phyloP scores from a whole-genome alignment of 805 yeast genomes.

The Starmerella bacillaris region DNA sequence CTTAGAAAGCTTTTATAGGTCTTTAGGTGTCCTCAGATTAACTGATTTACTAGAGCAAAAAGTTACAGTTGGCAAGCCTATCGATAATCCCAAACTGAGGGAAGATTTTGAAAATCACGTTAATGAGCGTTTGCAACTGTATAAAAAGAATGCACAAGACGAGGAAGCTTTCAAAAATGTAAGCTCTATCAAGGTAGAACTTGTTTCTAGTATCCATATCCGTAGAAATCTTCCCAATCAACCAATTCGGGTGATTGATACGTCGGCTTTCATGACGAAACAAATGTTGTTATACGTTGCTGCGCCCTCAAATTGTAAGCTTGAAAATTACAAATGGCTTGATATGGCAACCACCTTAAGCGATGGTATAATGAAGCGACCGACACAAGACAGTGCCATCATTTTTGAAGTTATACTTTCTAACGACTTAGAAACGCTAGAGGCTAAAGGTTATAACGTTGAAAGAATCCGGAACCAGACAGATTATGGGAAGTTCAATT shows the following conservation, averaged over 20 bases:
- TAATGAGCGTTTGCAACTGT: conserved; percentile 21
- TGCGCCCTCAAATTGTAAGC: neutral
- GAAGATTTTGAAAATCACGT: conserved; percentile 15
- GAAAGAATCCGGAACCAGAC: conserved; percentile 19
- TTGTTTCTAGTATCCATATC: conserved; percentile 18
- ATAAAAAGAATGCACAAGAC: conserved; percentile 18
- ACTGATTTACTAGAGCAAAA: conserved; percentile 18
- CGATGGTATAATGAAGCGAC: conserved; percentile 17
- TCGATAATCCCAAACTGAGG: conserved; percentile 8
- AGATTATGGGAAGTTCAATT: neutral
- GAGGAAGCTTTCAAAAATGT: conserved; percentile 9
- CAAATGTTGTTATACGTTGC: neutral
- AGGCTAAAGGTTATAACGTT: conserved; percentile 26
- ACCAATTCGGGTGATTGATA: conserved; percentile 11
- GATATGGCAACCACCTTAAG: conserved; percentile 23
- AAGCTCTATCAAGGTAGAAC: conserved; percentile 12
- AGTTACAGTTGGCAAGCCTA: conserved; percentile 17
- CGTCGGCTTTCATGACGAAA: conserved; percentile 14
- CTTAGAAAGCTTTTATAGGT: conserved; percentile 20
- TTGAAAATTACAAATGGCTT: conserved; percentile 22
- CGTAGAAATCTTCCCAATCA: conserved; percentile 16
- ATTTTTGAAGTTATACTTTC: conserved; percentile 24
- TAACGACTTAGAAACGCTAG: conserved; percentile 19
- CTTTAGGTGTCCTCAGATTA: conserved; percentile 21
- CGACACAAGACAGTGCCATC: conserved; percentile 25